phyloP scores from a whole-genome alignment of 345 rosid genomes.

The Lumnitzera racemosa region DNA sequence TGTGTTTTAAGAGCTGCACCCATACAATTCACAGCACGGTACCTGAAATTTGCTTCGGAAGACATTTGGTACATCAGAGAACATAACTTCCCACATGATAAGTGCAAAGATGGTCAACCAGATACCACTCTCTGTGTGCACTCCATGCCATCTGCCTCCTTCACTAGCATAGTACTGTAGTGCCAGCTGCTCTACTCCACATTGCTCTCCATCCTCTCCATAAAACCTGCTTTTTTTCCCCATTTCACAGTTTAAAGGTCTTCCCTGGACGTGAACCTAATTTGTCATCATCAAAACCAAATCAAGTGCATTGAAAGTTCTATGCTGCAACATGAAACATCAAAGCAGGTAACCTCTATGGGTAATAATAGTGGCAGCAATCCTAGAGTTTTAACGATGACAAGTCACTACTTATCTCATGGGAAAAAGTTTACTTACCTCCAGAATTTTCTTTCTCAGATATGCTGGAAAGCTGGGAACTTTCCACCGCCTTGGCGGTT shows the following conservation, averaged over 20 bases:
- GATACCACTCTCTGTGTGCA: slow-evolving; percentile 82
- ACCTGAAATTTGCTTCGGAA: slow-evolving; percentile 85
- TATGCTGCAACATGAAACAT: neutral
- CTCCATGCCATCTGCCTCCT: slow-evolving; percentile 87
- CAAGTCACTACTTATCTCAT: slow-evolving; percentile 2
- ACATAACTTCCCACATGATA: slow-evolving; percentile 85
- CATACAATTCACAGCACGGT: neutral
- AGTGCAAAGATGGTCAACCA: slow-evolving; percentile 90
- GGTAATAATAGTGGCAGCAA: neutral
- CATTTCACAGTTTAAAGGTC: slow-evolving; percentile 73
- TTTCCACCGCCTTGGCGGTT: slow-evolving; percentile 99
- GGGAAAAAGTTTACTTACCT: slow-evolving; percentile 26
- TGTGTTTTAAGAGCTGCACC: neutral
- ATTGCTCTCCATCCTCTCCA: slow-evolving; percentile 85
- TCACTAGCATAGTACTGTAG: slow-evolving; percentile 76
- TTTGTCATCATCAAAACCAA: slow-evolving; percentile 1
- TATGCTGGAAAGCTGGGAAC: slow-evolving; percentile 53
- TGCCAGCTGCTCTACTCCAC: slow-evolving; percentile 95
- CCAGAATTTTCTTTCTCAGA: slow-evolving; percentile 50
- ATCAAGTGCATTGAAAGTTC: slow-evolving; percentile 6
- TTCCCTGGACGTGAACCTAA: slow-evolving; percentile 77
- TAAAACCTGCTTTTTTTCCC: slow-evolving; percentile 76
- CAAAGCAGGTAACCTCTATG: neutral
- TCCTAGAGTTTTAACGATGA: neutral
- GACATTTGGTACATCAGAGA: slow-evolving; percentile 66